Evolutionary conservation across 352 stramenopile species (phyloP).

Genomic region (Globisporangium megalacanthum): DNA sequence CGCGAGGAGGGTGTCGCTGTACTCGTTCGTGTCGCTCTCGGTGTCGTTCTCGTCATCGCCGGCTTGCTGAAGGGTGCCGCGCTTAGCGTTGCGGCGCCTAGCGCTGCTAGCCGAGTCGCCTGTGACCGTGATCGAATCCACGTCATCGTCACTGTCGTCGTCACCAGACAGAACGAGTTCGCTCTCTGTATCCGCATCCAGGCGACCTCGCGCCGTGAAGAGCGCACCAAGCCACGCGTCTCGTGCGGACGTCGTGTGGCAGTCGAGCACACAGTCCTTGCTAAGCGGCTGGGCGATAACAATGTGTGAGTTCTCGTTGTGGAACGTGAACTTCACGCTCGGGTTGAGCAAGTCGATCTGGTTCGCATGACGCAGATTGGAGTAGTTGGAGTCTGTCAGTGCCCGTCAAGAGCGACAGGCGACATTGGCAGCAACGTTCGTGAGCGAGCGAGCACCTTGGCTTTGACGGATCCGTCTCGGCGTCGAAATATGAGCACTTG

Average conservation of each 20-base stretch:
- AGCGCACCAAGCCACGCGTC: constrained; percentile 63
- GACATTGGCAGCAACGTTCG: background rate
- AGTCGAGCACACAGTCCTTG: constrained; percentile 44
- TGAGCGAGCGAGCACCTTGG: constrained; percentile 28
- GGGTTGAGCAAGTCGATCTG: constrained; percentile 59
- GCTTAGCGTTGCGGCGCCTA: background rate
- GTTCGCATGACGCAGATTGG: too few species aligned
- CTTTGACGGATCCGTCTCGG: constrained; percentile 43
- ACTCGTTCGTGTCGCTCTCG: constrained; percentile 24
- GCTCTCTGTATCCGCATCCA: constrained; percentile 33
- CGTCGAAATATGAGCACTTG: constrained; percentile 44
- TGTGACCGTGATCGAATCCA: background rate
- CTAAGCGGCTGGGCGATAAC: constrained; percentile 33
- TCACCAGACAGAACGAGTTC: constrained; percentile 37
- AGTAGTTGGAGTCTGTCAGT: too few species aligned
- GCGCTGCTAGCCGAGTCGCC: background rate
- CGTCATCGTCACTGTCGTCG: constrained; percentile 33
- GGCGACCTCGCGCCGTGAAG: constrained; percentile 37
- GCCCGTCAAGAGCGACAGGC: background rate
- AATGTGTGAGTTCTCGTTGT: constrained; percentile 49
- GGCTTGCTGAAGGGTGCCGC: constrained; percentile 10
- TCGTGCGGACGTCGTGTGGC: constrained; percentile 32
- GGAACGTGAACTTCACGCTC: constrained; percentile 54
- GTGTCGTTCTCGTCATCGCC: constrained; percentile 11
- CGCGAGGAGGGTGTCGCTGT: constrained; percentile 47